phyloP scores from a whole-genome alignment of 371 early-diverging fungal genomes.

The Mortierella sp. region DNA sequence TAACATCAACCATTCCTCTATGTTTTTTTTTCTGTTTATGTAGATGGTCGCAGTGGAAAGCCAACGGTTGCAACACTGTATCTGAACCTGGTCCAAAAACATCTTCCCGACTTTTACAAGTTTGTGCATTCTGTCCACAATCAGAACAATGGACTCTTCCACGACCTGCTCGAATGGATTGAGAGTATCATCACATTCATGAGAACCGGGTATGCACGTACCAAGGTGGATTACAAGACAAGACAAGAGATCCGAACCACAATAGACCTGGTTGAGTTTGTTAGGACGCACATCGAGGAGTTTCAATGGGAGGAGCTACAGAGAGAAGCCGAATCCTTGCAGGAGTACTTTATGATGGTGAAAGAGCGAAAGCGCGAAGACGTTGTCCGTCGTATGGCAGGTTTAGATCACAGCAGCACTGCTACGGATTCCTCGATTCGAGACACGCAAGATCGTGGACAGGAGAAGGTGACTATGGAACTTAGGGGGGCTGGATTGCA shows the following conservation, averaged over 20 bases:
- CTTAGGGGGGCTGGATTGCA: slow-evolving; percentile 34
- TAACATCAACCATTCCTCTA: neutral
- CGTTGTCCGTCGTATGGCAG: slow-evolving; percentile 40
- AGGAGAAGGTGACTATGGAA: slow-evolving; percentile 29
- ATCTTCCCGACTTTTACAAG: slow-evolving; percentile 65
- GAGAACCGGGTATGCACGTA: slow-evolving; percentile 38
- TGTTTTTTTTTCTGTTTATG: neutral
- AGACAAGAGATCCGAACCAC: slow-evolving; percentile 30
- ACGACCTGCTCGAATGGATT: slow-evolving; percentile 56
- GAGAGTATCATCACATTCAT: slow-evolving; percentile 53
- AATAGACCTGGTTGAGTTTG: slow-evolving; percentile 27
- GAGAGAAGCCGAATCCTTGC: slow-evolving; percentile 32
- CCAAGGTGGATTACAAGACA: slow-evolving; percentile 18
- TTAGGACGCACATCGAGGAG: slow-evolving; percentile 11
- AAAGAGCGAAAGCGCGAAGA: slow-evolving; percentile 44
- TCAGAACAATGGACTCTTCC: slow-evolving; percentile 58
- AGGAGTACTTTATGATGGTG: slow-evolving; percentile 27
- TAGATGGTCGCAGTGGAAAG: slow-evolving; percentile 23
- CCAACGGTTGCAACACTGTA: slow-evolving; percentile 40
- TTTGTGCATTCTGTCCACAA: slow-evolving; percentile 72
- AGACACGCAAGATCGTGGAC: neutral
- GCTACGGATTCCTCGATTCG: neutral
- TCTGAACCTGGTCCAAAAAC: slow-evolving; percentile 61
- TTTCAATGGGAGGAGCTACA: slow-evolving; percentile 14
- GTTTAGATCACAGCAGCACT: slow-evolving; percentile 21